Evolutionary conservation across 495 filamentous ascomycete species (phyloP).

Genomic region (Physcia stellaris): DNA sequence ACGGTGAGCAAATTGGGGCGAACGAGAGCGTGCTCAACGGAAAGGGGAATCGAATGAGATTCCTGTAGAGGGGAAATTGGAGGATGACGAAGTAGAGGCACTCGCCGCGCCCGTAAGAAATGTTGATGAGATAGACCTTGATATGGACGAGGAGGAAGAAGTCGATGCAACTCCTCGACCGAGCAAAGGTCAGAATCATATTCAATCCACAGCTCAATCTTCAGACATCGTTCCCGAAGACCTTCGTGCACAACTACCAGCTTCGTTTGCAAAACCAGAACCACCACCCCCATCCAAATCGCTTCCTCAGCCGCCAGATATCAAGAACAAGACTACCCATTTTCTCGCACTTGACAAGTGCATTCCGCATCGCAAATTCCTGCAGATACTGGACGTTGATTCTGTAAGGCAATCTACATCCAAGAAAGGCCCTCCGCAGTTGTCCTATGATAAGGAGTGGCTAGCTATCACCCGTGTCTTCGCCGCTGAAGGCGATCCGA

Average conservation of each 20-base stretch:
- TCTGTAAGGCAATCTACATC: constrained; percentile 23
- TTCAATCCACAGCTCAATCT: not conserved
- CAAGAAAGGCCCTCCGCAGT: constrained; percentile 22
- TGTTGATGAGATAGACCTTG: constrained; percentile 38
- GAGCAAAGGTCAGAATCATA: no score
- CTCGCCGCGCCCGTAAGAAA: constrained; percentile 19
- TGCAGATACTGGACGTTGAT: constrained; percentile 55
- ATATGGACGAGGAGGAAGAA: constrained; percentile 34
- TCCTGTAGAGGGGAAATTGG: constrained; percentile 16
- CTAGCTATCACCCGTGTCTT: constrained; percentile 81
- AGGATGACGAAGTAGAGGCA: constrained; percentile 1
- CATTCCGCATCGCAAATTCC: constrained; percentile 59
- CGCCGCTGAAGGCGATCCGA: constrained; percentile 43
- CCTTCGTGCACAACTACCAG: constrained; percentile 52
- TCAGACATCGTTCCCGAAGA: constrained; percentile 39
- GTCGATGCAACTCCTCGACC: no score
- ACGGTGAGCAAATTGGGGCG: not conserved
- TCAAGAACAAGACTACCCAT: constrained; percentile 59
- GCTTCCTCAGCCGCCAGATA: constrained; percentile 31
- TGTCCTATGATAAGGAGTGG: constrained; percentile 90
- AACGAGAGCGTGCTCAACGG: not conserved
- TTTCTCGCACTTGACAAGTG: constrained; percentile 92
- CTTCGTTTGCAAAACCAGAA: constrained; percentile 41
- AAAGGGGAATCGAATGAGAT: constrained; percentile 19
- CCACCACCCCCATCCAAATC: constrained; percentile 16